These are phyloP conservation scores for Begonia masoniana DNA, from an alignment of 306 rosid species.

Conservation along the genomic window DNA sequence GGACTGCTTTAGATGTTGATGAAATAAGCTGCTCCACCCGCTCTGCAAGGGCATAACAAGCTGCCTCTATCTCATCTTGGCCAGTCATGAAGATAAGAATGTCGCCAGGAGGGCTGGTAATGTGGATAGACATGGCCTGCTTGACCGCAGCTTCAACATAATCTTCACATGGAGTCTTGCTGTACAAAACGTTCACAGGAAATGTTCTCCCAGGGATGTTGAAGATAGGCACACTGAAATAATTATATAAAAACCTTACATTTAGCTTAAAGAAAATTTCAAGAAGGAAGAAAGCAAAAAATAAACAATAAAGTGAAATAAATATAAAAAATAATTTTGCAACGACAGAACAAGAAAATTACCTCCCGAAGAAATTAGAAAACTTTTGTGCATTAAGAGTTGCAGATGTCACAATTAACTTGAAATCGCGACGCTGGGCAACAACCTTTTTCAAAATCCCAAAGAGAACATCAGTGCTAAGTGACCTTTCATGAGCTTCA, in stretches of 20 bases:
- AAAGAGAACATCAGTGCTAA: constrained; percentile 86
- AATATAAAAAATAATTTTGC: background rate
- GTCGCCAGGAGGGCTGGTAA: constrained; percentile 91
- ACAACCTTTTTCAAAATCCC: constrained; percentile 94
- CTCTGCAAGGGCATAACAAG: constrained; percentile 88
- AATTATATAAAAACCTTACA: constrained; percentile 4
- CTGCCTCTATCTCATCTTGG: constrained; percentile 99
- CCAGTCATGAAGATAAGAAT: constrained; percentile 98
- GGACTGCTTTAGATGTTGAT: constrained; percentile 58
- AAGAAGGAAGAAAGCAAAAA: background rate
- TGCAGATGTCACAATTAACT: constrained; percentile 93
- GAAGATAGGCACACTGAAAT: constrained; percentile 79
- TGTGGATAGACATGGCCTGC: constrained; percentile 98
- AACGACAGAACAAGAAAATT: constrained; percentile 6
- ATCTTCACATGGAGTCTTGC: constrained; percentile 93
- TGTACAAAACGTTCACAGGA: constrained; percentile 73
- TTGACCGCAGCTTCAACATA: constrained; percentile 96
- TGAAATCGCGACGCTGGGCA: constrained; percentile 91
- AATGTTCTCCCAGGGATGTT: constrained; percentile 97
- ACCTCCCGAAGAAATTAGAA: constrained; percentile 96
- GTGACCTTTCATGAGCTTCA: constrained; percentile 96
- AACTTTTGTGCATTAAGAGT: constrained; percentile 88
- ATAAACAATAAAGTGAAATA: background rate
- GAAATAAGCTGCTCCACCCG: constrained; percentile 79
- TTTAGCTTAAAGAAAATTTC: background rate